These are phyloP conservation scores for Fusarium continuum DNA, from an alignment of 2,329 filamentous ascomycete species.

Conservation along the genomic window DNA sequence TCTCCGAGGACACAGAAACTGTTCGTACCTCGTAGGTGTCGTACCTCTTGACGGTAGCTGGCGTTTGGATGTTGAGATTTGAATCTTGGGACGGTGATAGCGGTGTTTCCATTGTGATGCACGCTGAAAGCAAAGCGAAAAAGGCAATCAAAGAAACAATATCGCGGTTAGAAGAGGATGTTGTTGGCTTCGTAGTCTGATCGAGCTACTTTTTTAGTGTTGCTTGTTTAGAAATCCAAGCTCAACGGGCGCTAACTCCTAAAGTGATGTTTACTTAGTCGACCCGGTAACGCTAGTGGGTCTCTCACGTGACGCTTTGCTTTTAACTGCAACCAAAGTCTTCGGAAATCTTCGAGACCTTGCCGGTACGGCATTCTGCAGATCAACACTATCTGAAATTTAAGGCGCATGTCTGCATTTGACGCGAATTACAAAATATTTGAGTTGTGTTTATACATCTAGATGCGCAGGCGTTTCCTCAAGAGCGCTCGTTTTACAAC, in stretches of 20 bases:
- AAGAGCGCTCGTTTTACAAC: not conserved
- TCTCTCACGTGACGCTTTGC: slow-evolving; percentile 16
- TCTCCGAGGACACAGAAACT: slow-evolving; percentile 25
- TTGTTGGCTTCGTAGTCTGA: slow-evolving; percentile 5
- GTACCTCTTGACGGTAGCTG: slow-evolving; percentile 32
- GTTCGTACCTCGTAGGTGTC: slow-evolving; percentile 40
- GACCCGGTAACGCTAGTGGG: slow-evolving; percentile 28
- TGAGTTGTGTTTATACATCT: no score
- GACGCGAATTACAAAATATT: no score
- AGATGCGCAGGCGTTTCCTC: not conserved
- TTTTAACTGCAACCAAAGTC: no score
- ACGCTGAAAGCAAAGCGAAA: slow-evolving; percentile 31
- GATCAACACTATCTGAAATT: no score
- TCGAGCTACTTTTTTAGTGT: slow-evolving; percentile 19
- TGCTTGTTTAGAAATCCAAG: slow-evolving; percentile 24
- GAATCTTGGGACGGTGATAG: slow-evolving; percentile 40
- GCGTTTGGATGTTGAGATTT: slow-evolving; percentile 42
- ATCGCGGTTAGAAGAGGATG: not conserved
- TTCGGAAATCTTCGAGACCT: no score
- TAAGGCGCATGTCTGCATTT: no score
- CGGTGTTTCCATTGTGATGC: slow-evolving; percentile 42
- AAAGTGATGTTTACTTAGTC: slow-evolving; percentile 29
- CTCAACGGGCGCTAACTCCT: slow-evolving; percentile 25
- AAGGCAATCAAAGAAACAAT: slow-evolving; percentile 19
- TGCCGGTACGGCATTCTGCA: no score